Percentiles rank a stretch among this genome's conserved stretches.
Evolutionary conservation across 805 yeast species (phyloP).

Genomic region (Candida golubevii): DNA sequence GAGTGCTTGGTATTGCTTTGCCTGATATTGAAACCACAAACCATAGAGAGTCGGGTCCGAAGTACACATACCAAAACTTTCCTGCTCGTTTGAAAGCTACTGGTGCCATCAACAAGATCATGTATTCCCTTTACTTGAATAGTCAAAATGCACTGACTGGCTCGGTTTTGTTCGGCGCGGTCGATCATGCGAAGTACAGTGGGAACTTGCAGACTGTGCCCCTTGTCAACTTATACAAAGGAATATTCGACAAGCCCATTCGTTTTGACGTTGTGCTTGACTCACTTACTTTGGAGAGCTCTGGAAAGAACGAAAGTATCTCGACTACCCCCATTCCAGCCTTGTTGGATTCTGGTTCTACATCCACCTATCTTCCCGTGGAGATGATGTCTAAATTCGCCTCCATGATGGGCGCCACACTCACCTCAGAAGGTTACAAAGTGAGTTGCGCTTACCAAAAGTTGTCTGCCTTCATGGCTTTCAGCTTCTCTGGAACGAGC

Average conservation of each 20-base stretch:
- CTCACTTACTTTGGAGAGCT: too few species aligned
- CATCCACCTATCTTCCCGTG: too few species aligned
- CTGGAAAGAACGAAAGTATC: too few species aligned
- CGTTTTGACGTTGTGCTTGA: too few species aligned
- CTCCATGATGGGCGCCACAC: too few species aligned
- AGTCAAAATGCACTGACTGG: conserved; percentile 25
- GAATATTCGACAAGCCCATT: too few species aligned
- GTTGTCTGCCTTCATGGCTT: conserved; percentile 15
- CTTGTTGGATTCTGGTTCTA: too few species aligned
- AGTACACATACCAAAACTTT: too few species aligned
- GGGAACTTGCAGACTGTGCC: too few species aligned
- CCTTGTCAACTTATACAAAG: too few species aligned
- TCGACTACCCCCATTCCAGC: too few species aligned
- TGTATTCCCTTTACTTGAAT: conserved; percentile 62
- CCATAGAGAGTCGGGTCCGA: conserved; percentile 20
- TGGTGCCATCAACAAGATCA: conserved; percentile 52
- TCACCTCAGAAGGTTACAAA: conserved; percentile 30
- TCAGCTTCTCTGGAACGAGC: conserved; percentile 53
- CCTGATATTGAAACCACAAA: background rate
- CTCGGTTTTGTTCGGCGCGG: conserved; percentile 38
- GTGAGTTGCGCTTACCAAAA: conserved; percentile 10
- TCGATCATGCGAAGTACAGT: conserved; percentile 38
- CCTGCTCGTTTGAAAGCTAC: conserved; percentile 56
- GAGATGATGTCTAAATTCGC: too few species aligned
- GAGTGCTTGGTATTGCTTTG: conserved; percentile 21